Conservation (phyloP, 345 rosid species). For the Carallia brachiata region DNA sequence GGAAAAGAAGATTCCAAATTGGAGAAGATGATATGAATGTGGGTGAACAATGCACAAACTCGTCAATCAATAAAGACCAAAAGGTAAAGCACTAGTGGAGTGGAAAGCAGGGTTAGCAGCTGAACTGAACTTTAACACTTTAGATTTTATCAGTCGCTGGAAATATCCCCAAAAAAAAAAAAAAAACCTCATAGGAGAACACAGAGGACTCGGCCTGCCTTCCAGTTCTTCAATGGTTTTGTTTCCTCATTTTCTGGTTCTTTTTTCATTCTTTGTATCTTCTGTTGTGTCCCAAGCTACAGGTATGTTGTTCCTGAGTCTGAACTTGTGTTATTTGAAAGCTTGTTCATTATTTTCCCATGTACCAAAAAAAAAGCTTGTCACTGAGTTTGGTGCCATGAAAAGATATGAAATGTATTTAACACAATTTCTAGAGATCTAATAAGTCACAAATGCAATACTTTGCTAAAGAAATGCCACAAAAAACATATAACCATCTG, state of each 20-base stretch:
- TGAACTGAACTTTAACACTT: constrained; percentile 10
- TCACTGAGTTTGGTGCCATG: not conserved
- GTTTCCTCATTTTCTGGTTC: constrained; percentile 31
- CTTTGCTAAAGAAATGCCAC: not conserved
- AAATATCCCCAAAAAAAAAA: constrained; percentile 1
- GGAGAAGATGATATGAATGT: constrained; percentile 18
- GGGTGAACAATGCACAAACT: constrained; percentile 31
- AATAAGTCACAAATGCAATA: not conserved
- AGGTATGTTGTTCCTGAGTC: constrained; percentile 22
- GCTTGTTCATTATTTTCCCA: not conserved
- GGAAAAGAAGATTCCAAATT: constrained; percentile 46
- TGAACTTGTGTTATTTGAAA: not conserved
- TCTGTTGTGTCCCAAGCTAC: constrained; percentile 25
- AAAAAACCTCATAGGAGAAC: not conserved
- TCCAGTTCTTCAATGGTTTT: constrained; percentile 53
- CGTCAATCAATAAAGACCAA: constrained; percentile 15
- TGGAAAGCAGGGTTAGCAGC: constrained; percentile 19
- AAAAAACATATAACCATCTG: not conserved
- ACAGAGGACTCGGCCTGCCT: constrained; percentile 16
- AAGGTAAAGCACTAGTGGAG: not conserved
- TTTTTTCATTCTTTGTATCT: constrained; percentile 32
- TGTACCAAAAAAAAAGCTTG: no score
- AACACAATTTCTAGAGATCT: not conserved
- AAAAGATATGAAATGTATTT: not conserved
- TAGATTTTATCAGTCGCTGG: constrained; percentile 14